Base-by-base conservation (phyloP, 2,329 filamentous ascomycete genomes). In the Cladosporium colombiae region DNA sequence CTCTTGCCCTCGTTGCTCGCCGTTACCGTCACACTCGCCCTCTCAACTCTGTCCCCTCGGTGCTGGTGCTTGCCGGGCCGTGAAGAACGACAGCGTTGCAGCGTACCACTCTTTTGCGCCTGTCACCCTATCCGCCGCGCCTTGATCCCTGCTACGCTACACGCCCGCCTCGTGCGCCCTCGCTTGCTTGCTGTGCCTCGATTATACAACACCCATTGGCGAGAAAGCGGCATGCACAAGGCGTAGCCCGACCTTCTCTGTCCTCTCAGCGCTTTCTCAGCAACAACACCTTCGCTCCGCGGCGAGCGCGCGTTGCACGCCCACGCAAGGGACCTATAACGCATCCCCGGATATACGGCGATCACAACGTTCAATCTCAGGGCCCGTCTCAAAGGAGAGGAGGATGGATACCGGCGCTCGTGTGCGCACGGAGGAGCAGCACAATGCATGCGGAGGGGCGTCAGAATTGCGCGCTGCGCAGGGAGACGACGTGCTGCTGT, bases 261-360 rank as follows among this genome's bases (percentile, higher is more conserved):
- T 18, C 18, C 16, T 44, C 10, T 10, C 18, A 44, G 18, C 37
- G 37, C 40, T 21, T 10, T 46, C 40, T n/a, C 35, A 35, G 11
- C n/a, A 46, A 23, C 40, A 46, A 46, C 40, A 21, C 40, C 40
- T 21, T 52, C 27, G 53, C 5, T 56, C 53, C n/a, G 44, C 59
- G 29, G 27, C 55, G 18, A 31, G 27, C 29, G 61, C 60, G 60
- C 60, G 49, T 37, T 23, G 49, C 35, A 27, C 61, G 33, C 25
- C 33, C 16, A 63, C 61, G 61, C 61, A 63, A 63, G 61, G 61
- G 50, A 63, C 61, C 61, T 56, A 63, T 63, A 63, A 33, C 61
- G 21, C 50, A n/a, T 16, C 25, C 37, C 50, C 61, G 61, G 23
- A 55, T 63, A 63, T 63, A 56, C 23, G 50, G 33, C 50, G 61